Base-by-base conservation (phyloP, 257 asterid genomes). In the Phtheirospermum japonicum region DNA sequence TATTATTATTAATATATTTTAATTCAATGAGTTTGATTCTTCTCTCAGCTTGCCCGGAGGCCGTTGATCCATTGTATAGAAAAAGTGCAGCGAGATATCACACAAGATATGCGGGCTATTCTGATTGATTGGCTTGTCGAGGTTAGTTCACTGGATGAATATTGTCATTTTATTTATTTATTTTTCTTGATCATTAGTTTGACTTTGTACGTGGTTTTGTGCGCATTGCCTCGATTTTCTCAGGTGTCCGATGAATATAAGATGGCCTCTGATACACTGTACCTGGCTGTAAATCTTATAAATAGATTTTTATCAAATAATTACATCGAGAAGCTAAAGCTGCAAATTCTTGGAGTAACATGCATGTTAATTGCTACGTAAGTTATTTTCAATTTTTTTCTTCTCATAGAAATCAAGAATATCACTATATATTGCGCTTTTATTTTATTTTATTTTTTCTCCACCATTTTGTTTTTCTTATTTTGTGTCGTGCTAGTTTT, bases 241-340 rank as follows among this genome's bases (percentile, higher is more conserved):
- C 87, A 88, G 96, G 94, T 88, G 52, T 85, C 89, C 55, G 94
- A 85, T 79, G 96, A 88, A 74, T 83, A 85, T 66, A 77, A 78
- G 75, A 81, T 88, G 67, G 89, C 79, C 17, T 91, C 94, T 0
- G 96, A 88, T 69, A 85, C 96, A 39, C 90, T 88, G 31, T 88
- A 88, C 85, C 78, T 88, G 76, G 78, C 96, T 37, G 88, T 88
- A 69, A n/a, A n/a, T n/a, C n/a, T n/a, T n/a, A n/a, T n/a, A n/a
- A n/a, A n/a, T n/a, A n/a, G n/a, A n/a, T n/a, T n/a, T n/a, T n/a
- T n/a, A n/a, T n/a, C n/a, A n/a, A n/a, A n/a, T n/a, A n/a, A n/a
- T n/a, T n/a, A n/a, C n/a, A n/a, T n/a, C n/a, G n/a, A n/a, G n/a
- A n/a, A n/a, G n/a, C n/a, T n/a, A n/a, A n/a, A n/a, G n/a, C n/a